Conservation (phyloP, 164 flowering plant species). For the Piper betle region DNA sequence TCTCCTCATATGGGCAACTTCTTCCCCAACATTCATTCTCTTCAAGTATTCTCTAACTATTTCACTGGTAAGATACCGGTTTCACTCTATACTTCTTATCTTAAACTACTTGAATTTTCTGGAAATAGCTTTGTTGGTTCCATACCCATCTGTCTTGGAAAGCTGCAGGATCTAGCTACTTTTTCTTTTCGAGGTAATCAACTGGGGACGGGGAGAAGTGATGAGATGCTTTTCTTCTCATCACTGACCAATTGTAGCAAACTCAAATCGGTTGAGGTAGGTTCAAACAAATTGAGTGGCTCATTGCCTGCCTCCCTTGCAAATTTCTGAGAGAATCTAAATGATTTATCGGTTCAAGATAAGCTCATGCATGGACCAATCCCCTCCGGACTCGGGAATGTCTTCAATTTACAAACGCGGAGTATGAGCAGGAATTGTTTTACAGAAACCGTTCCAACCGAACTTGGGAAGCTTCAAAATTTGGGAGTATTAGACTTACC, state of each 20-base stretch:
- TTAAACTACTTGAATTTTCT: conserved; percentile 19
- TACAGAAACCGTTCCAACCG: not conserved
- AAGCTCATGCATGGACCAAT: not conserved
- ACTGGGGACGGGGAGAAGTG: not conserved
- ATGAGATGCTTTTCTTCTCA: conserved; percentile 19
- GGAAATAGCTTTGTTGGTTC: conserved; percentile 13
- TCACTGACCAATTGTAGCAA: conserved; percentile 22
- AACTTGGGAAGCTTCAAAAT: not conserved
- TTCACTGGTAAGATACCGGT: conserved; percentile 36
- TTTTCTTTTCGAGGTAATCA: not conserved
- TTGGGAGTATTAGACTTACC: not conserved
- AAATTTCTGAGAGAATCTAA: conserved; percentile 20
- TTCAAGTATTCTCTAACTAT: conserved; percentile 18
- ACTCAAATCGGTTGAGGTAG: conserved; percentile 23
- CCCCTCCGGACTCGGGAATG: not conserved
- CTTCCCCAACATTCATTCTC: conserved; percentile 19
- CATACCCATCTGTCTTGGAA: not conserved
- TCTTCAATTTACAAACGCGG: not conserved
- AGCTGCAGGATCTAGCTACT: not conserved
- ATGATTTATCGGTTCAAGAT: not conserved
- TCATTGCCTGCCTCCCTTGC: conserved; percentile 31
- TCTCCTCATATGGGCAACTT: conserved; percentile 7
- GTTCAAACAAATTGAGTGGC: conserved; percentile 32
- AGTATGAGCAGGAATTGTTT: not conserved
- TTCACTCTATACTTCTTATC: conserved; percentile 28